Percentiles rank a stretch among this genome's conserved stretches.
These are phyloP conservation scores for Begonia masoniana DNA, from an alignment of 306 rosid genomes.

Conservation along the genomic window DNA sequence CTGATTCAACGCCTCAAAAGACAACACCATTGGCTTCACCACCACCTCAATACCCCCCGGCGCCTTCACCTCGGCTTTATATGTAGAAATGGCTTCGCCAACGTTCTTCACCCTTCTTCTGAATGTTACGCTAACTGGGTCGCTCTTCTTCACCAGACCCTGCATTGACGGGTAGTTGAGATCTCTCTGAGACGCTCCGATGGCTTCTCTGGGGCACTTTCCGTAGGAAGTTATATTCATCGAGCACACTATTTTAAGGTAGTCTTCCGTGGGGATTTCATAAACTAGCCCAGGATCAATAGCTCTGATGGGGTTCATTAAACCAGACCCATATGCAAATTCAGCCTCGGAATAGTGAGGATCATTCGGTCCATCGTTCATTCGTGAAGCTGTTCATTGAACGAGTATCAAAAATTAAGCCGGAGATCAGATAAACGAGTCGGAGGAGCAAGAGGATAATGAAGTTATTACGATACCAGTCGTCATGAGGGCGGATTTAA, in stretches of 20 bases:
- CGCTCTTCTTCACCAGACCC: not conserved
- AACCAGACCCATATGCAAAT: conserved; percentile 27
- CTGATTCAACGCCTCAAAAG: conserved; percentile 20
- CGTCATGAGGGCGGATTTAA: conserved; percentile 21
- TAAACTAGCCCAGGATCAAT: conserved; percentile 22
- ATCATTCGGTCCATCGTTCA: not conserved
- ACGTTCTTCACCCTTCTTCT: conserved; percentile 24
- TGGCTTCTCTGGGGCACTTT: not conserved
- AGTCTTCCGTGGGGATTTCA: conserved; percentile 13
- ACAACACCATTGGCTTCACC: conserved; percentile 17
- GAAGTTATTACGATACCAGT: conserved; percentile 11
- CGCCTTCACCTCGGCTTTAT: conserved; percentile 7
- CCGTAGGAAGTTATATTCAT: not conserved
- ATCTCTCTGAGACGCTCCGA: conserved; percentile 6
- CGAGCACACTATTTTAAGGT: conserved; percentile 17
- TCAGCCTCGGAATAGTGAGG: conserved; percentile 4
- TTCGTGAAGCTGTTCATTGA: not conserved
- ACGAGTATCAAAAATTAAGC: not conserved
- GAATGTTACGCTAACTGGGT: conserved; percentile 7
- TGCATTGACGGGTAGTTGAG: conserved; percentile 22
- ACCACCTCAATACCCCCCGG: conserved; percentile 4
- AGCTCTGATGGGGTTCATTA: conserved; percentile 15
- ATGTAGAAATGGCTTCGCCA: conserved; percentile 17
- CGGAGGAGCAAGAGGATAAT: not conserved
- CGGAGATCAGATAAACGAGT: not conserved